phyloP scores from a whole-genome alignment of 768 basidiomycete genomes.

The Xerocomus potaroensis region DNA sequence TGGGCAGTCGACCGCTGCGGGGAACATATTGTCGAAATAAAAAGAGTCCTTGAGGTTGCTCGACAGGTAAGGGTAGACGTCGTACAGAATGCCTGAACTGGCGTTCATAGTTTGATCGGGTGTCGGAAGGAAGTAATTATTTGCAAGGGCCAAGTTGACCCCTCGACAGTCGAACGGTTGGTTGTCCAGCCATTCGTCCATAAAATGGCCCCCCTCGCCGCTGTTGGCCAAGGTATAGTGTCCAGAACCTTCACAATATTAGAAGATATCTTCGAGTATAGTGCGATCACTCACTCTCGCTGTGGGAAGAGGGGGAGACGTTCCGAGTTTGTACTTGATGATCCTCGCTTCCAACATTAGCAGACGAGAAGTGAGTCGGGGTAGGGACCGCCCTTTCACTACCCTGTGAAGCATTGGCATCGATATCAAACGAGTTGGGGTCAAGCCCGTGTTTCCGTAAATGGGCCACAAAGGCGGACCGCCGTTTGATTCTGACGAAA shows the following conservation, averaged over 20 bases:
- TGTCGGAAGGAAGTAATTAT: conserved; percentile 2
- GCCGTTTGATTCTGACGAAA: conserved; percentile 55
- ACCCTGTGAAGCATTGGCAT: conserved; percentile 21
- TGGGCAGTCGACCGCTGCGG: conserved; percentile 5
- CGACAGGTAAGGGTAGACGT: conserved; percentile 3
- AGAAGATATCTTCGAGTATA: not conserved
- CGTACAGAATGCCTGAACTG: not conserved
- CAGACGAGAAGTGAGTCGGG: conserved; percentile 12
- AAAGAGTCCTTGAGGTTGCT: conserved; percentile 1
- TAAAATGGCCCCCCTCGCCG: not conserved
- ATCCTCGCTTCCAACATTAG: not conserved
- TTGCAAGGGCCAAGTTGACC: not conserved
- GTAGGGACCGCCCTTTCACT: conserved; percentile 2
- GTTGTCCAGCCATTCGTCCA: conserved; percentile 6
- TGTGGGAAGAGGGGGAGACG: conserved; percentile 4
- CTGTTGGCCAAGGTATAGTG: not conserved
- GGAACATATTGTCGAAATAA: conserved; percentile 5
- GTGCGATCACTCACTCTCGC: conserved; percentile 13
- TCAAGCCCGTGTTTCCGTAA: conserved; percentile 46
- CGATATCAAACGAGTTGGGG: conserved; percentile 15
- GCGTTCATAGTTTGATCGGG: conserved; percentile 3
- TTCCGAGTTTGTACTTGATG: conserved; percentile 3
- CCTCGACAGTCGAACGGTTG: conserved; percentile 4
- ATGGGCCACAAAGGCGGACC: conserved; percentile 53
- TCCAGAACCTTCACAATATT: conserved; percentile 13